Base-by-base conservation (phyloP, 306 rosid genomes). In the Cucurbita pepo region DNA sequence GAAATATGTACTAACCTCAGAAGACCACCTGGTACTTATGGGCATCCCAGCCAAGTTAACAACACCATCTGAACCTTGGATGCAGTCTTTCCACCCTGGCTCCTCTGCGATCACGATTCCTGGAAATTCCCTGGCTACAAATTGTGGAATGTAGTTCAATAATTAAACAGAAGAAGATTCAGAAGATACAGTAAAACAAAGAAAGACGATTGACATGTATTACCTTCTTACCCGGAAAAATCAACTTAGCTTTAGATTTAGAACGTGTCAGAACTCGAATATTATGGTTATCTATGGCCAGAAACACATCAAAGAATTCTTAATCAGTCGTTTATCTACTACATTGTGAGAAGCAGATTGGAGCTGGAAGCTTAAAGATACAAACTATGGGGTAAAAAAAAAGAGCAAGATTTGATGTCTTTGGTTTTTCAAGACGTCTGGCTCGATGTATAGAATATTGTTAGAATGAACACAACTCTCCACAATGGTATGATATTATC, bases 141-240 rank as follows among this genome's bases (percentile, higher is more conserved):
- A 75, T 25, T 72, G 63, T 67, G 79, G 56, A 55, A 8, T 25
- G 80, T 59, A 19, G 62, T 80, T 81, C 78, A 78, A 74, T 37
- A 69, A 37, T 66, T 52, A 75, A 57, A 71, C 58, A 76, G 34
- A 58, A 25, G 5, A 47, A 8, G 5, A 57, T 62, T 41, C 19
- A 53, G 8, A 52, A 76, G 53, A 15, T 44, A 44, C 0, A 30
- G 12, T 56, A 25, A 47, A 66, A 34, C 25, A 59, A 62, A 36
- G 22, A 15, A 40, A 44, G n/a, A 63, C 60, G 44, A 56, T 16
- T n/a, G 55, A 66, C 69, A 82, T 69, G 63, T 56, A 85, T 91
- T 93, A 95, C 97, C 99, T 89, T 94, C 99, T 95, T 95, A 95
- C 99, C 99, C 58, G 99, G 96, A 84, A 95, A 94, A 81, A 91